A percentile compares a stretch with the other conserved stretches of the same genome.
These are phyloP conservation scores for Polytrichum commune DNA, from an alignment of 225 moss, liverwort and hornwort species.

Conservation along the genomic window DNA sequence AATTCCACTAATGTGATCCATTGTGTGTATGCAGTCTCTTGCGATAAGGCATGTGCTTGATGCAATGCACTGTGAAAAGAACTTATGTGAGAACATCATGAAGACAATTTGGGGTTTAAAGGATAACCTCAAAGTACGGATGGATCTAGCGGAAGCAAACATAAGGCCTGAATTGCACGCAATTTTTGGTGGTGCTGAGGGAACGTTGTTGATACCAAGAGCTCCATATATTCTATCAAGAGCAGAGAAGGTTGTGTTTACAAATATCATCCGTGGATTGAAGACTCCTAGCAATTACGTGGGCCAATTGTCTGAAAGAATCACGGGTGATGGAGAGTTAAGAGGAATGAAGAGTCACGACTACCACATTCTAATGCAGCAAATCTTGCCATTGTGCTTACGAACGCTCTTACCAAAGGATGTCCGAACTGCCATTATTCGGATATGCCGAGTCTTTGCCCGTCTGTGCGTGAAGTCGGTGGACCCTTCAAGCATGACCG, in stretches of 20 bases:
- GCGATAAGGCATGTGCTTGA: not conserved
- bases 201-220: too few species aligned
- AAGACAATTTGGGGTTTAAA: not conserved
- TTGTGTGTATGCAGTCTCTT: too few species aligned
- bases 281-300: too few species aligned
- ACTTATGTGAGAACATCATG: not conserved
- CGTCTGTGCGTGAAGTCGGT: not conserved
- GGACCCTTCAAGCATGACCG: not conserved
- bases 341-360: not conserved
- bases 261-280: too few species aligned
- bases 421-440: not conserved
- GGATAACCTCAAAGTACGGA: too few species aligned
- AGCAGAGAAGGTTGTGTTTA: too few species aligned
- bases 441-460: not conserved
- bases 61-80: not conserved
- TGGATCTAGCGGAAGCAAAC: too few species aligned
- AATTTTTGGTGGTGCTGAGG: too few species aligned
- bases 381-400: not conserved
- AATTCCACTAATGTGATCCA: too few species aligned
- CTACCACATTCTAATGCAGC: conserved; percentile 1
- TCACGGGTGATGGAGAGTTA: not conserved
- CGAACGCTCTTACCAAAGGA: not conserved
- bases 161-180: too few species aligned
- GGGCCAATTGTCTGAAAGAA: not conserved
- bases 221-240: too few species aligned